phyloP scores from a whole-genome alignment of 768 basidiomycete species.

The Hericium coralloides region DNA sequence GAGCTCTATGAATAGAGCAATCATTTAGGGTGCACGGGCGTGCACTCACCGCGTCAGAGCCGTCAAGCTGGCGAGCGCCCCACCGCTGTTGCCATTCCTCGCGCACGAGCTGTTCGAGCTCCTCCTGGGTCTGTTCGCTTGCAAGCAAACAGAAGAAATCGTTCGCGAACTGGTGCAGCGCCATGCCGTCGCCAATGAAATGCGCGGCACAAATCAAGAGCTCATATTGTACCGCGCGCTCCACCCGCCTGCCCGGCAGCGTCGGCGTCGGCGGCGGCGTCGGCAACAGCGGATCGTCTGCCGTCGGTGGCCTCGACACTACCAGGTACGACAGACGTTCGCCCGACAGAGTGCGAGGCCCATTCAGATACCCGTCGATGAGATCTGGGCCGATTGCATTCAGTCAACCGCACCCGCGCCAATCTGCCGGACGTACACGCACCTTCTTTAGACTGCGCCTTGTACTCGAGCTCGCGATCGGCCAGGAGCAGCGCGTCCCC shows the following conservation, averaged over 20 bases:
- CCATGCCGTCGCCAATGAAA: slow-evolving; percentile 84
- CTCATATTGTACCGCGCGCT: slow-evolving; percentile 25
- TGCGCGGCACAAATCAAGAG: slow-evolving; percentile 71
- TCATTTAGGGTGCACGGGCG: no score
- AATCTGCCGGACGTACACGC: slow-evolving; percentile 8
- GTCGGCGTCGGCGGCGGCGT: slow-evolving; percentile 25
- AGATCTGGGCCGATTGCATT: slow-evolving; percentile 31
- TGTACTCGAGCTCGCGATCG: slow-evolving; percentile 39
- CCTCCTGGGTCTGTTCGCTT: slow-evolving; percentile 18
- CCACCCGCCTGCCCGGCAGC: slow-evolving; percentile 10
- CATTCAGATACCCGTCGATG: slow-evolving; percentile 68
- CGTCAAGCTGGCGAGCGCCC: slow-evolving; percentile 5
- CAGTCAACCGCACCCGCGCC: not conserved
- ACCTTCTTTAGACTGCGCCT: slow-evolving; percentile 48
- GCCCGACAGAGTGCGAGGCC: slow-evolving; percentile 62
- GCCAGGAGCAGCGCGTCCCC: slow-evolving; percentile 41
- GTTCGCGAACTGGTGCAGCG: slow-evolving; percentile 73
- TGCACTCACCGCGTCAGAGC: not conserved
- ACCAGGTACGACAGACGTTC: slow-evolving; percentile 59
- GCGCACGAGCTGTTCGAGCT: slow-evolving; percentile 22
- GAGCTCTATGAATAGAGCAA: no score
- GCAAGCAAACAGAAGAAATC: slow-evolving; percentile 67
- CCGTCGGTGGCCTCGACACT: slow-evolving; percentile 27
- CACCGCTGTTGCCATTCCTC: slow-evolving; percentile 27
- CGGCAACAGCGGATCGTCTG: slow-evolving; percentile 17